Base-by-base conservation (phyloP, 2,329 filamentous ascomycete genomes). In the Colletotrichum australisinense region DNA sequence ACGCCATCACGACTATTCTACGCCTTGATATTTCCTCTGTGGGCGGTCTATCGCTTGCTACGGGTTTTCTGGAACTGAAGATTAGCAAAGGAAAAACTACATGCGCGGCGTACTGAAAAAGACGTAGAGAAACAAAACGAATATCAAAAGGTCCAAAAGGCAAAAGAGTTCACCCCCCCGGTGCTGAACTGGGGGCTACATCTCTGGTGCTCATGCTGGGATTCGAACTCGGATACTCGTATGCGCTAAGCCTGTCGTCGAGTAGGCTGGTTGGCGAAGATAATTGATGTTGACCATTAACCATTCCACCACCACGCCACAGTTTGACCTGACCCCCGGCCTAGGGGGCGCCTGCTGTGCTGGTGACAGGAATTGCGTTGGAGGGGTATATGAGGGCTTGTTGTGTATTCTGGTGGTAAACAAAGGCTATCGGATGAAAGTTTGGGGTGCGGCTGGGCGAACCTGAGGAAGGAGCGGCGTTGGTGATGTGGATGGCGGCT, bases 321-420 rank as follows among this genome's bases (percentile, higher is more conserved):
- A 67, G 42, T 60, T 67, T 26, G 65, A 67, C 42, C 42, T 46
- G 42, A 67, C 65, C 7, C 28, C 28, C 28, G 65, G 55, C 8
- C 26, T 60, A 26, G 42, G 42, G 7, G 19, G 16, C 19, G 42
- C 16, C 42, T 46, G 42, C 42, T 46, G 42, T 46, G 42, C 42
- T 46, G 42, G 42, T 46, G 42, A 46, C 42, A 46, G 16, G 19
- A 46, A 46, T n/a, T 8, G 7, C 7, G 42, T 9, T 46, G 42
- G 19, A n/a, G 42, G 16, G 42, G 6, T n/a, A 19, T 46, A 19
- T 46, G 4, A n/a, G 42, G 42, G 42, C 19, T 46, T 46, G 16
- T 46, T 19, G 42, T 19, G 42, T 49, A 49, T 49, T n/a, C 19
- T n/a, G 42, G 42, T 42, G 16, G 38, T 19, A 1, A 42, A 16